Evolutionary conservation across 2,329 filamentous ascomycete genomes (phyloP).

Genomic region (Xylariomycetidae sp.): DNA sequence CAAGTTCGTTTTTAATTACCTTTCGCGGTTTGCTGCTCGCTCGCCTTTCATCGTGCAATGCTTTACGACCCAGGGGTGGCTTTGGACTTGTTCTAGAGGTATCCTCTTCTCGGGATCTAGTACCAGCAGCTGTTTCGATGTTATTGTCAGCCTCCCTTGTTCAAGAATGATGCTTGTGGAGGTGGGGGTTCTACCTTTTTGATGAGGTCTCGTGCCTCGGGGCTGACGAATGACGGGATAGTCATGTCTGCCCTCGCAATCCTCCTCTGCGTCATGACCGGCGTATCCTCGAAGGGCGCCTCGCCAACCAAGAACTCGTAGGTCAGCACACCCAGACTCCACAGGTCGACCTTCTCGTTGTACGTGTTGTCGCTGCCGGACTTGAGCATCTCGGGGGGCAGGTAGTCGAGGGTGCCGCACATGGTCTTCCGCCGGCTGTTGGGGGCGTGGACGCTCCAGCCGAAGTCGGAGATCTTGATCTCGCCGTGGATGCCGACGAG

Average conservation of each 20-base stretch:
- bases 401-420: conserved; percentile 95
- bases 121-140: conserved; percentile 64
- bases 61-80: conserved; percentile 95
- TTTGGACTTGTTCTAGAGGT: conserved; percentile 79
- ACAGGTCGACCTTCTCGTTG: conserved; percentile 91
- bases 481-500: conserved; percentile 93
- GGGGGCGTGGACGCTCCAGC: conserved; percentile 96
- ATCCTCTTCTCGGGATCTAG: conserved; percentile 93
- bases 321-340: conserved; percentile 90
- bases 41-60: conserved; percentile 76
- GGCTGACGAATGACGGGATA: conserved; percentile 82
- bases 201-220: conserved; percentile 88
- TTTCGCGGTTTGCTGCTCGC: conserved; percentile 47
- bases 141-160: no score
- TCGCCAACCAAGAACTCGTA: conserved; percentile 97
- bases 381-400: conserved; percentile 96
- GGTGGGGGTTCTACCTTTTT: conserved; percentile 83
- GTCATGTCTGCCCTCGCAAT: conserved; percentile 90
- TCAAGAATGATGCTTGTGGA: no score
- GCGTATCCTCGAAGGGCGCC: conserved; percentile 94
- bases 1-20: conserved; percentile 21
- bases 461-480: conserved; percentile 98
- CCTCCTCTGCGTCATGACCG: conserved; percentile 86
- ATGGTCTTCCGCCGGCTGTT: conserved; percentile 92
- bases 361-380: conserved; percentile 79